These are phyloP conservation scores for Tulasnella sp. DNA, from an alignment of 768 basidiomycete genomes.

Conservation along the genomic window DNA sequence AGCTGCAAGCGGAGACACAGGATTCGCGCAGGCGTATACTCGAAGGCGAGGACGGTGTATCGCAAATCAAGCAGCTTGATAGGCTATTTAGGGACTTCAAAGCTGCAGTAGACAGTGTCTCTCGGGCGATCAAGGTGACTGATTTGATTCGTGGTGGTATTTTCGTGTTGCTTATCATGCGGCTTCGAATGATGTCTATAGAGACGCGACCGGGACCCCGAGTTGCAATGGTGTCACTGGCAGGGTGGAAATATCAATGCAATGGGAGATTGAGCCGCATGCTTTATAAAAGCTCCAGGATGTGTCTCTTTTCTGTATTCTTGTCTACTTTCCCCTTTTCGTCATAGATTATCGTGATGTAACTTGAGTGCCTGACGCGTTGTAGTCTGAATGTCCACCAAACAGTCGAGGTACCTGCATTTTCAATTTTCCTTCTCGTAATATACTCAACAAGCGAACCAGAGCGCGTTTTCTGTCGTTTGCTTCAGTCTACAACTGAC, in stretches of 20 bases:
- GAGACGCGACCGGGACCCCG: background rate
- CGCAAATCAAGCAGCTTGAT: background rate
- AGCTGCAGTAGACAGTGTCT: background rate
- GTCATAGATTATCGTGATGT: background rate
- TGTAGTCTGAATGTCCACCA: no score
- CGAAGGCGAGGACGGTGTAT: background rate
- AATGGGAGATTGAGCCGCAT: background rate
- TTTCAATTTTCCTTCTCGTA: no score
- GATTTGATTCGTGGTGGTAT: background rate
- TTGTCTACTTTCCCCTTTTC: no score
- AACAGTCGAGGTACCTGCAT: no score
- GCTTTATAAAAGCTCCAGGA: no score
- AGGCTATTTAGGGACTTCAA: background rate
- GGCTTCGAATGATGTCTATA: accelerated
- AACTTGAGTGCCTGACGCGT: no score
- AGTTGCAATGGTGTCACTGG: background rate
- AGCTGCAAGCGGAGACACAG: background rate
- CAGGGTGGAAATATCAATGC: background rate
- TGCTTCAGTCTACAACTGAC: no score
- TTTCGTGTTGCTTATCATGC: background rate
- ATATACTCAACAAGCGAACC: no score
- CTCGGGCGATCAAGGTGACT: background rate
- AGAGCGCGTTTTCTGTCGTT: no score
- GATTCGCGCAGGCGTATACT: background rate
- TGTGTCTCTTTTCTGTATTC: no score